phyloP scores from a whole-genome alignment of 305 asterid species.

The Solanum hybrid region DNA sequence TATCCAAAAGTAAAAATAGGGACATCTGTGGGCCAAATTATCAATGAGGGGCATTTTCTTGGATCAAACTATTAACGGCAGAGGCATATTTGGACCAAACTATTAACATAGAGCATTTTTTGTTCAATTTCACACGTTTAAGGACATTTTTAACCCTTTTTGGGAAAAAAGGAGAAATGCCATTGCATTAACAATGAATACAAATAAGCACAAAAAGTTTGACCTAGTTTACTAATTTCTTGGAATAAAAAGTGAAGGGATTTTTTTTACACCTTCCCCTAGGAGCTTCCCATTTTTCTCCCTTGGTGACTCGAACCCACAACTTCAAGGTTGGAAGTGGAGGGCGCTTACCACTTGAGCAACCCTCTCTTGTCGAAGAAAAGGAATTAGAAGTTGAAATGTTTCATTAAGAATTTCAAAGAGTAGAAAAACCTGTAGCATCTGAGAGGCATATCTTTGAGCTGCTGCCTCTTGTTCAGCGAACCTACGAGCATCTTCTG shows the following conservation, averaged over 20 bases:
- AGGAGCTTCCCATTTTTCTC: not conserved
- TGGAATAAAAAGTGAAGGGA: not conserved
- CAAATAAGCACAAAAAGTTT: not conserved
- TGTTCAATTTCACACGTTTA: not conserved
- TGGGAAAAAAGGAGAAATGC: not conserved
- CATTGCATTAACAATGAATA: not conserved
- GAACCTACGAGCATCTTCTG: constrained; percentile 93
- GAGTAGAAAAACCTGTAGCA: constrained; percentile 57
- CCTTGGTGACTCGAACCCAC: not conserved
- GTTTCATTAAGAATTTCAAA: not conserved
- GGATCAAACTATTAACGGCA: not conserved
- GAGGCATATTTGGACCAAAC: not conserved
- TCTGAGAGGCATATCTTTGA: constrained; percentile 85
- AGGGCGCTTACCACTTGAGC: not conserved
- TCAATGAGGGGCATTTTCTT: not conserved
- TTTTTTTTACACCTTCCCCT: not conserved
- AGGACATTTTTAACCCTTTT: not conserved
- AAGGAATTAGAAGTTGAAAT: not conserved
- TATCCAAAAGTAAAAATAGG: not conserved
- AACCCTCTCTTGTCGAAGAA: not conserved
- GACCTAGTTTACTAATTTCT: not conserved
- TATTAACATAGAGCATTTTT: not conserved
- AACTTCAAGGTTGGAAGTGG: not conserved
- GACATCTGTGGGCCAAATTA: not conserved
- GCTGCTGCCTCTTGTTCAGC: constrained; percentile 97